Evolutionary conservation across 2,329 filamentous ascomycete genomes (phyloP), one percentile per base, ranked within the genome.

Genomic region (Macrophomina phaseolina): DNA sequence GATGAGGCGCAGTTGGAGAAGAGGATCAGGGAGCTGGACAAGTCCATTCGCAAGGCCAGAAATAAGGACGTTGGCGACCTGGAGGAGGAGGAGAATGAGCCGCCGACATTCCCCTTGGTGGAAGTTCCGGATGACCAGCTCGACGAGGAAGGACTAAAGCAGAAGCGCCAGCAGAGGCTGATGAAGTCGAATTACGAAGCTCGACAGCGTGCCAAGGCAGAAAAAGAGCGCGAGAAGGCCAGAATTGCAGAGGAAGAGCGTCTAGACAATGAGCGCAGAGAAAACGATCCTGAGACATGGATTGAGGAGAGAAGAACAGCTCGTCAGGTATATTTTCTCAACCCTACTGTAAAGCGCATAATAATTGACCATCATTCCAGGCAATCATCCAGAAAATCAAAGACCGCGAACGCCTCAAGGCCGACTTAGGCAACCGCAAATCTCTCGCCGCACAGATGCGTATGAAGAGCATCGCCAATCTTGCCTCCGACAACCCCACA

Each of bases 391-490:
- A 92, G 73, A 93, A 89, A 78, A 96, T 99, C 79, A 97, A 97
- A 78, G 94, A 98, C 72, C 90, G 93, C 63, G 93, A 98, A 74
- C 89, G 94, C 18, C 86, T 97, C 68, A 97, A 97, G 81, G 92
- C 93, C 51, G 95, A 99, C 75, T 87, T 97, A 1, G 94, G 94
- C 66, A 98, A 98, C 80, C 91, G 95, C 75, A 99, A 99, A 79
- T 97, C 94, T 0, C 88, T 97, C 23, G 95, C 95, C 8, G 95
- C 91, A 67, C 94, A 98, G 79, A 96, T 97, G 81, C 91, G 95
- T 69, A 99, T 99, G 95, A 98, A 98, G 81, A 94, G 90, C 61
- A 93, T 99, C 67, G 95, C 95, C 68, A 97, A 97, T 75, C 89
- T 99, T 1, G 95, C 95, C 3, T 94, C 94, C 0, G 95, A 99